Evolutionary conservation across 169 alveolate genomes (phyloP), one percentile per base, ranked within the genome.

Genomic region (Eimeria mitis): DNA sequence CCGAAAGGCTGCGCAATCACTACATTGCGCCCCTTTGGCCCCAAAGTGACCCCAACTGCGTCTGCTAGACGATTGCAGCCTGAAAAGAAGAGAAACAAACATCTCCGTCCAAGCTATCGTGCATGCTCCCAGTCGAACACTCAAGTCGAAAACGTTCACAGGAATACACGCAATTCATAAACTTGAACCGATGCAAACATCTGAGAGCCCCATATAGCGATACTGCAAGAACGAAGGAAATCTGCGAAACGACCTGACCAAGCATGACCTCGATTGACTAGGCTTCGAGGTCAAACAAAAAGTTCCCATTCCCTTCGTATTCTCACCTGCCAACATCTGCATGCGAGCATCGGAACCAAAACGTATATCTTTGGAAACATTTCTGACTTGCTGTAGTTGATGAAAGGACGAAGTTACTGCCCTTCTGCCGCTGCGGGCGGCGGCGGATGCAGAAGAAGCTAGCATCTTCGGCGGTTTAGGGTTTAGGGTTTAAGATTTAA

Each of bases 11-110:
- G 98, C 94, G 99, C 99, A 65, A 99, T 98, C 63, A 99, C 99
- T 31, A 99, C 99, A 94, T 99, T 99, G 95, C 99, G 98, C 59
- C 99, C 99, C 98, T 99, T 98, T 47, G 99, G 99, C 49, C 99
- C 99, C 59, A 99, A 97, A 9, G 99, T 99, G 42, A 99, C 99
- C 95, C 99, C 99, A 49, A 99, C 99, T 0, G 99, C 99, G 96
- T 99, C 99, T 37, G 99, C 99, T 83, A 99, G 98, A 73, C 97
- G 97, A 89, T 99, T 99, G 94, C 99, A 99, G 14, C 97, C 97
- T 91, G 91, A 14, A 75, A 6, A 40, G 1, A 65, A 40, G 49
- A 9, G 47, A 16, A 56, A 34, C 3, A 70, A 34, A 54, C 34
- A 44, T 0, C 0, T 54, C 16, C 14, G 23, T 1, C 42, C 8